Base-by-base conservation (phyloP, 2,329 filamentous ascomycete genomes). In the Penicillium rolfsii region DNA sequence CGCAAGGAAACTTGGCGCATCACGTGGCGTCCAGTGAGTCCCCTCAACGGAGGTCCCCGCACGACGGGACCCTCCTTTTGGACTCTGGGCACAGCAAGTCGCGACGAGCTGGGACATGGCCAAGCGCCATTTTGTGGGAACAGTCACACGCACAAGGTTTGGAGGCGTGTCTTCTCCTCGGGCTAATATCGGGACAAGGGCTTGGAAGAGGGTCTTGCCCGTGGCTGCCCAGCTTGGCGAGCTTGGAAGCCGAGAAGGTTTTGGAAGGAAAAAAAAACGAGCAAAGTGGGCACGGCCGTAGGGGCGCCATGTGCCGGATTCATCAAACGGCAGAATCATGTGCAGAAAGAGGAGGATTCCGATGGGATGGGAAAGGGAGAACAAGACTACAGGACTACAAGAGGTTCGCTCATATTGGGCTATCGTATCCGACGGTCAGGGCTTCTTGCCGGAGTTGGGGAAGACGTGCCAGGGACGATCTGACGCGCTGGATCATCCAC, bases 21-120 rank as follows among this genome's bases (percentile, higher is more conserved):
- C 50, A 36, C 52, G 55, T 61, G 59, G 59, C 55, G 55, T 33
- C 59, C 59, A 58, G 54, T 61, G 59, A 52, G 55, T 33, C 55
- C 59, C 55, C 49, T 61, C 11, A 40, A 40, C 24, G 22, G 14
- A 24, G 26, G 49, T 53, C 58, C 50, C 48, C 53, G 28, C 53
- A 45, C 35, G 52, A 43, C 16, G 19, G 45, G 43, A 48, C 41
- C 30, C n/a, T 30, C 24, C 49, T 35, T 14, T 52, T 36, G 38
- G 49, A 35, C 49, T 52, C 28, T 36, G 5, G 30, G 49, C 49
- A 22, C 3, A n/a, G 45, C n/a, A 12, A 35, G 4, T 24, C n/a
- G 16, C 14, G 22, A 30, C 30, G 11, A 22, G 30, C 12, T 54
- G 14, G 26, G 14, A 36, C 35, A 14, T 6, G 6, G 52, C 52